Percentiles rank a stretch among this genome's conserved stretches.
phyloP scores from a whole-genome alignment of 139 green algal species.

The Coelastrella sp. region DNA sequence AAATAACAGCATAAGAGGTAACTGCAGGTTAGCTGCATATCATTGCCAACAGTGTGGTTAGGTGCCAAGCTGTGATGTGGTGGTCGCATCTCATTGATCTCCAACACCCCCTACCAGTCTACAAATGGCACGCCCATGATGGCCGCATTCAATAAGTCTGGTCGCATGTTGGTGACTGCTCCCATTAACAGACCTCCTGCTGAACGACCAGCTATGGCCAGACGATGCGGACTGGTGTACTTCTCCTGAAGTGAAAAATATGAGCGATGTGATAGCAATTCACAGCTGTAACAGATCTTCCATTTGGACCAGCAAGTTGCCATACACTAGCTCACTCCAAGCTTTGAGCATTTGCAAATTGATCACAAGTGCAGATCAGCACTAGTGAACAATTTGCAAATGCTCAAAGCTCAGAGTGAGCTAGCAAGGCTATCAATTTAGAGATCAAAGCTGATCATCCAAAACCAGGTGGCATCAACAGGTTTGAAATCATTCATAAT shows the following conservation, averaged over 20 bases:
- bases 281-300: neutral
- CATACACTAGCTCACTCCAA: neutral
- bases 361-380: too few species aligned
- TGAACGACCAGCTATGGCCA: constrained; percentile 75
- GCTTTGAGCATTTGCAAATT: neutral
- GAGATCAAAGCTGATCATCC: too few species aligned
- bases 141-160: constrained; percentile 78
- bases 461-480: neutral
- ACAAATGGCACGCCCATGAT: constrained; percentile 93
- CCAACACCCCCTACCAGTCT: constrained; percentile 64
- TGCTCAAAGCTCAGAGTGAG: too few species aligned
- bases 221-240: constrained; percentile 55
- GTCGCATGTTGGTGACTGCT: constrained; percentile 84
- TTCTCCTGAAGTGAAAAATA: constrained; percentile 35
- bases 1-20: too few species aligned
- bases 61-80: neutral
- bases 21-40: too few species aligned
- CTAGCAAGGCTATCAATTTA: too few species aligned
- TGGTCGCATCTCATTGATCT: constrained; percentile 81
- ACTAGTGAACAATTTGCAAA: too few species aligned
- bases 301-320: neutral
- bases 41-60: neutral
- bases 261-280: neutral
- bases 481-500: too few species aligned
- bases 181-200: constrained; percentile 85